Base-by-base conservation (phyloP, 768 basidiomycete genomes). In the Steccherinum ochraceum region DNA sequence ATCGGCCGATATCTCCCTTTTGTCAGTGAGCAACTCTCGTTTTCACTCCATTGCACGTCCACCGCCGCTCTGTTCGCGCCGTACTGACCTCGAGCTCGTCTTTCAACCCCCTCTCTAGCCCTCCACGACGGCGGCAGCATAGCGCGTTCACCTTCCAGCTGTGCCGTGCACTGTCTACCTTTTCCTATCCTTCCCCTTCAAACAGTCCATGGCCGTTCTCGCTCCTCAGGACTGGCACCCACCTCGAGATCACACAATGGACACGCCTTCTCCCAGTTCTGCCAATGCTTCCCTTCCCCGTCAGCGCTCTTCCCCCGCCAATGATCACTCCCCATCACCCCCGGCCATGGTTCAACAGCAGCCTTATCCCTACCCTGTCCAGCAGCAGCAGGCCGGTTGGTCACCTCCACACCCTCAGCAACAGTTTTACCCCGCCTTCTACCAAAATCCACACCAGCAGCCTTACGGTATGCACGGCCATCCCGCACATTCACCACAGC, bases 361-460 rank as follows among this genome's bases (percentile, higher is more conserved):
- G 56, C 73, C 76, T 10, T 86, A 83, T 67, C 76, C 83, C 7
- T 86, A 84, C 66, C 83, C 85, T 21, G 75, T 85, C 35, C 83
- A 83, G 63, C 85, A 84, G 62, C 84, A 83, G 16, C 84, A 84
- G 67, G 79, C 80, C 44, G 70, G 74, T 57, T 89, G 86, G 86
- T 82, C 80, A 19, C 80, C 83, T 4, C 78, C 80, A 27, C 78
- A 83, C 50, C 65, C 79, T 18, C 79, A 81, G 24, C 78, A 80
- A 50, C 86, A 86, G 40, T 89, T 84, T 67, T 89, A 89, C 65
- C 86, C 87, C 51, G 77, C 82, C 24, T 87, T 82, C 67, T 88
- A 84, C 69, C 83, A 84, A 78, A 81, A 80, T 64, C 79, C 77
- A 49, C 81, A 78, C 52, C 80, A 78, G 57, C 83, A 81, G 57